Base-by-base conservation (phyloP, 306 rosid species). In the Mimosa pudica region DNA sequence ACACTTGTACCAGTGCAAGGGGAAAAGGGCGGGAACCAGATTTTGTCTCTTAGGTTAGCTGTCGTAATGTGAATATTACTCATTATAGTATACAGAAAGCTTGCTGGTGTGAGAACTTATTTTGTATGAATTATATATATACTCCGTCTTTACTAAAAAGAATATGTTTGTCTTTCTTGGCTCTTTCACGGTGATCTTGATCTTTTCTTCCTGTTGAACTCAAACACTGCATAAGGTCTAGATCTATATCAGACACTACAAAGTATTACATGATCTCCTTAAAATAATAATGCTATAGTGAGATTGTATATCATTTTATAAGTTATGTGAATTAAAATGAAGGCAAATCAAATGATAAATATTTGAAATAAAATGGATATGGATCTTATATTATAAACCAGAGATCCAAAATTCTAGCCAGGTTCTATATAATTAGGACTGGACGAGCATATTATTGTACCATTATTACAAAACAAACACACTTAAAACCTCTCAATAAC, bases 21-120 rank as follows among this genome's bases (percentile, higher is more conserved):
- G 68, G 62, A 18, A n/a, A 18, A 82, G 66, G 14, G 81, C 54
- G 74, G 71, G 77, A 79, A 58, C 32, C 20, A 74, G 12, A 47
- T 51, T 60, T 24, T 71, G 17, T 33, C 51, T 38, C 47, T 16
- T 32, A 9, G 62, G 47, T 49, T 48, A 7, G 48, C 3, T 24
- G 47, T 14, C 57, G 30, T 41, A 6, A 2, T 71, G 75, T 71
- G 49, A 48, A 71, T 47, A 48, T 44, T 12, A 38, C 41, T 45
- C n/a, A 20, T 20, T 10, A 5, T n/a, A 61, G 38, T 20, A 70
- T 32, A 11, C 42, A 33, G 8, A 17, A 33, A 5, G 42, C 42
- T n/a, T 62, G 68, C 17, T 62, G 35, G 41, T 24, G 66, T 11
- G 14, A 30, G 41, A 30, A 30, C 32, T 61, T 61, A 10, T 10